Evolutionary conservation across 2,329 filamentous ascomycete species (phyloP).

Genomic region (Microascus cirrosus): DNA sequence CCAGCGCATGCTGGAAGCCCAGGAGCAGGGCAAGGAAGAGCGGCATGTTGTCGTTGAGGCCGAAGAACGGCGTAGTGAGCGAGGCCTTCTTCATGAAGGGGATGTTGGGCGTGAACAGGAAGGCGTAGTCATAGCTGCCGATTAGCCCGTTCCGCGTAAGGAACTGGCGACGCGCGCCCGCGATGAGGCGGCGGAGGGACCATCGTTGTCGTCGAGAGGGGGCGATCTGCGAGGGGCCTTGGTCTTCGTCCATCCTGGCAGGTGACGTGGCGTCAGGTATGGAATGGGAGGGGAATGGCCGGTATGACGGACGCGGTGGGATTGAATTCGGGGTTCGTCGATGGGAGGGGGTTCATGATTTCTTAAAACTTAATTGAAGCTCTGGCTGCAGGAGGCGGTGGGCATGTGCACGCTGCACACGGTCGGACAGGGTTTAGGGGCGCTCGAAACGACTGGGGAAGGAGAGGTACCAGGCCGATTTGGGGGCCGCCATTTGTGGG

Average conservation of each 20-base stretch:
- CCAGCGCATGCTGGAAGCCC: conserved; percentile 68
- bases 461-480: neutral
- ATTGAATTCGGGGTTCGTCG: neutral
- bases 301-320: neutral
- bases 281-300: neutral
- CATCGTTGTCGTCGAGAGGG: conserved; percentile 22
- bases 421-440: no score
- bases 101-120: conserved; percentile 71
- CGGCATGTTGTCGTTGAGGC: conserved; percentile 69
- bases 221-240: conserved; percentile 37
- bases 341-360: neutral
- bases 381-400: neutral
- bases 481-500: neutral
- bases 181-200: conserved; percentile 14
- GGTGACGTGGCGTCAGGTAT: neutral
- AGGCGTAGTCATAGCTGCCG: conserved; percentile 82
- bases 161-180: conserved; percentile 24
- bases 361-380: neutral
- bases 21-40: conserved; percentile 62
- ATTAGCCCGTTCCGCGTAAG: conserved; percentile 61
- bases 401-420: neutral
- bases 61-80: conserved; percentile 65
- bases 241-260: conserved; percentile 42
- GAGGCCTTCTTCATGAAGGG: conserved; percentile 63
- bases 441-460: neutral